These are phyloP conservation scores for Schizosaccharomyces cryophilus DNA, from an alignment of 805 yeast genomes.

Conservation along the genomic window DNA sequence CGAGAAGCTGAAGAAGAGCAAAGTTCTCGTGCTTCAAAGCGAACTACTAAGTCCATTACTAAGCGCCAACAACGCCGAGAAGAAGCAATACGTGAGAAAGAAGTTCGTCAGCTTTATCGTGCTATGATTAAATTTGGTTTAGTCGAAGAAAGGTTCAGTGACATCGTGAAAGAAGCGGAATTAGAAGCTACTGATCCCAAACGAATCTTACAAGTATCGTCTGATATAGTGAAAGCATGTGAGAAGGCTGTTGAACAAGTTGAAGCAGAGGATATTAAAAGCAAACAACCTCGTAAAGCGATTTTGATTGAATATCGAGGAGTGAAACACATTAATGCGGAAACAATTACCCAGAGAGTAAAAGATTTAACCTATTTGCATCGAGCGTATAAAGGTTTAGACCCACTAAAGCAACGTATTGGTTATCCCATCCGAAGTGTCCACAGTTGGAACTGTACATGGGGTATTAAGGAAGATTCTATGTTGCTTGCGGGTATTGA, in stretches of 20 bases:
- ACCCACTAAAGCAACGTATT: constrained; percentile 24
- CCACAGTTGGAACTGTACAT: constrained; percentile 71
- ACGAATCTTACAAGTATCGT: constrained; percentile 42
- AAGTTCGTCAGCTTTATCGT: constrained; percentile 62
- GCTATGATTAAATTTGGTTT: constrained; percentile 67
- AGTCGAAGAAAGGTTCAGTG: constrained; percentile 47
- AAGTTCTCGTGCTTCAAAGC: not conserved
- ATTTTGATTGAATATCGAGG: constrained; percentile 69
- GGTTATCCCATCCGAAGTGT: constrained; percentile 50
- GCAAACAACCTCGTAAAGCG: constrained; percentile 25
- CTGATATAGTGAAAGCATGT: not conserved
- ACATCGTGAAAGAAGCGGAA: constrained; percentile 69
- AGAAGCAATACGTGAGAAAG: constrained; percentile 47
- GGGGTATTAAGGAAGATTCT: constrained; percentile 68
- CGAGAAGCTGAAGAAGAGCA: not conserved
- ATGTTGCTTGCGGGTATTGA: constrained; percentile 66
- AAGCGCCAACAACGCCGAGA: constrained; percentile 2
- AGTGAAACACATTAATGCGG: constrained; percentile 78
- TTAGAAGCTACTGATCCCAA: constrained; percentile 66
- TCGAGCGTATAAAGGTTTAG: constrained; percentile 9
- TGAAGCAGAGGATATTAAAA: not conserved
- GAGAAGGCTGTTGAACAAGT: not conserved
- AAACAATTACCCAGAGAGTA: constrained; percentile 58
- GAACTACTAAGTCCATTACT: not conserved
- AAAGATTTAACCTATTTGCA: constrained; percentile 48